Conservation (phyloP, 495 filamentous ascomycete species). For the Xylaria scruposa region DNA sequence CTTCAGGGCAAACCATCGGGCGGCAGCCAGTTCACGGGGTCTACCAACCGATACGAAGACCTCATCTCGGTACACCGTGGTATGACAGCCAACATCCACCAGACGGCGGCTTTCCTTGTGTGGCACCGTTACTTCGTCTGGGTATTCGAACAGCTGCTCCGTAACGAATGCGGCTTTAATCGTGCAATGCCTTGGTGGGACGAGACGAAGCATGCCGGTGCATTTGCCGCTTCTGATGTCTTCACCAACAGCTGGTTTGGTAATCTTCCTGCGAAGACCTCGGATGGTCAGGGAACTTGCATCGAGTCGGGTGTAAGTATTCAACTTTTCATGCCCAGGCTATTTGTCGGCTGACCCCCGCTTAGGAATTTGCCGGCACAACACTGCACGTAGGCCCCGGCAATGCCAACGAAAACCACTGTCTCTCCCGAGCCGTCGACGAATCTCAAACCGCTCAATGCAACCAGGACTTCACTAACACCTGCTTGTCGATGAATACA, state of each 20-base stretch:
- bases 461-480: slow-evolving; percentile 37
- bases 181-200: slow-evolving; percentile 52
- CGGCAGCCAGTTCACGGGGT: slow-evolving; percentile 36
- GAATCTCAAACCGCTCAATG: slow-evolving; percentile 39
- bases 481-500: slow-evolving; percentile 36
- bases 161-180: slow-evolving; percentile 47
- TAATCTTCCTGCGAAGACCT: slow-evolving; percentile 38
- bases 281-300: slow-evolving; percentile 42
- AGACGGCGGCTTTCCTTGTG: slow-evolving; percentile 46
- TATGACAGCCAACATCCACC: slow-evolving; percentile 46
- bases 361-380: slow-evolving; percentile 41
- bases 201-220: slow-evolving; percentile 48
- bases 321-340: too few species aligned
- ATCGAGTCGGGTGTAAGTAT: slow-evolving; percentile 39
- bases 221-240: slow-evolving; percentile 41
- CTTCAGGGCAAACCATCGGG: slow-evolving; percentile 43
- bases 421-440: slow-evolving; percentile 40
- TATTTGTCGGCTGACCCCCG: slow-evolving; percentile 21
- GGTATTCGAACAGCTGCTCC: slow-evolving; percentile 47
- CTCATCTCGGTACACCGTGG: slow-evolving; percentile 49
- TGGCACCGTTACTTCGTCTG: slow-evolving; percentile 51
- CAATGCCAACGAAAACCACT: slow-evolving; percentile 36
- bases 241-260: slow-evolving; percentile 43
- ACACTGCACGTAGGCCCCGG: slow-evolving; percentile 49
- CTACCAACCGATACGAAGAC: slow-evolving; percentile 47